phyloP scores from a whole-genome alignment of 768 basidiomycete genomes.

The Pleurotus djamor region DNA sequence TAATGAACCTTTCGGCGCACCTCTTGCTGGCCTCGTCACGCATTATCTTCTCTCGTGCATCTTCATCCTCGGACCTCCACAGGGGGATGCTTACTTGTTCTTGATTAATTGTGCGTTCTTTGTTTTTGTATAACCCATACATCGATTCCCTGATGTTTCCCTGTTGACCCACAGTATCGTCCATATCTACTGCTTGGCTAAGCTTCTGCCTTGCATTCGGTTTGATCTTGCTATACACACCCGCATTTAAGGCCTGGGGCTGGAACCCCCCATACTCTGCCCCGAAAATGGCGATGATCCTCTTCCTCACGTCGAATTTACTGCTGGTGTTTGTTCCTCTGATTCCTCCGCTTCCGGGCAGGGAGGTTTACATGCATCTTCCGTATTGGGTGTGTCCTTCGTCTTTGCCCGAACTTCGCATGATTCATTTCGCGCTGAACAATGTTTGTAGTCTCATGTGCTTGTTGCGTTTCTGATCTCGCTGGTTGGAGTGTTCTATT shows the following conservation, averaged over 20 bases:
- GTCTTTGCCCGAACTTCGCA: not conserved
- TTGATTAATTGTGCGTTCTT: conserved; percentile 62
- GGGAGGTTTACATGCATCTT: conserved; percentile 46
- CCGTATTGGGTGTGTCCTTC: conserved; percentile 63
- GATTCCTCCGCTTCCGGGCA: conserved; percentile 17
- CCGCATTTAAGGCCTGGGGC: conserved; percentile 34
- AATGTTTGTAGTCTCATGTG: conserved; percentile 45
- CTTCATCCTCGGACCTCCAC: conserved; percentile 54
- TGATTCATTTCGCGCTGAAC: too few relatives aligned
- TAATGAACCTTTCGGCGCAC: conserved; percentile 69
- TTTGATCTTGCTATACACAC: conserved; percentile 56
- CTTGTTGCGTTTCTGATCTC: conserved; percentile 44
- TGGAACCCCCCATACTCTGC: conserved; percentile 71
- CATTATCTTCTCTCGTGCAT: conserved; percentile 61
- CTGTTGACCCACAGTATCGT: too few relatives aligned
- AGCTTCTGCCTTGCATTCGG: conserved; percentile 62
- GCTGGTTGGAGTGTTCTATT: conserved; percentile 49
- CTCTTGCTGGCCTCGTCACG: conserved; percentile 56
- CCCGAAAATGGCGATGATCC: conserved; percentile 40
- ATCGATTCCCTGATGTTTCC: too few relatives aligned
- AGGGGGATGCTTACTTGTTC: conserved; percentile 76
- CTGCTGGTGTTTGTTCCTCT: conserved; percentile 56
- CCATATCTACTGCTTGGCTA: conserved; percentile 43
- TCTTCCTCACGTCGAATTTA: conserved; percentile 65
- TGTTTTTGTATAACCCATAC: conserved; percentile 34